Percentiles rank a stretch among this genome's conserved stretches.
Evolutionary conservation across 2,329 filamentous ascomycete species (phyloP).

Genomic region (Ophiostoma fasciatum): DNA sequence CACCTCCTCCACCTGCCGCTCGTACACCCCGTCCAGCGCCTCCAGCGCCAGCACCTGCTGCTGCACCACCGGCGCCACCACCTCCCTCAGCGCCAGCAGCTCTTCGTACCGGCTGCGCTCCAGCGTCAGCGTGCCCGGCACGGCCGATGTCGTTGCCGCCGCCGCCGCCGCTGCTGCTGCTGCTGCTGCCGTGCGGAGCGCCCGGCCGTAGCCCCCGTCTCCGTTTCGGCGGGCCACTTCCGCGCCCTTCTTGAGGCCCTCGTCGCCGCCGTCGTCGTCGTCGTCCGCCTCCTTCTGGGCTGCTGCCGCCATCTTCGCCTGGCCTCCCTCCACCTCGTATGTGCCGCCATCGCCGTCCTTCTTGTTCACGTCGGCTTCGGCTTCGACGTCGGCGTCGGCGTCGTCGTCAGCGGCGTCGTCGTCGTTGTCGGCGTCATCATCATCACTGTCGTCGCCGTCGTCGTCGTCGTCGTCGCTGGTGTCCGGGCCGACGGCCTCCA

Average conservation of each 20-base stretch:
- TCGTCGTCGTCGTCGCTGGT: conserved; percentile 11
- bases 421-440: conserved; percentile 9
- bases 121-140: conserved; percentile 28
- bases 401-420: conserved; percentile 8
- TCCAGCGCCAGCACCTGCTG: conserved; percentile 41
- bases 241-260: conserved; percentile 17
- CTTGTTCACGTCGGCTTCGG: background rate
- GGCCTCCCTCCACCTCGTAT: conserved; percentile 16
- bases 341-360: conserved; percentile 15
- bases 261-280: conserved; percentile 11
- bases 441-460: conserved; percentile 10
- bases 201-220: no score
- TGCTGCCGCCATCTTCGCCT: conserved; percentile 15
- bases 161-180: no score
- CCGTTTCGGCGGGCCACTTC: no score
- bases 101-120: conserved; percentile 38
- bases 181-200: no score
- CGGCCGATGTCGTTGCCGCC: background rate
- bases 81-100: conserved; percentile 35
- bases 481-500: conserved; percentile 5
- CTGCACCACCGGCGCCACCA: conserved; percentile 46
- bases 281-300: no score
- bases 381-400: background rate
- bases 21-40: conserved; percentile 45
- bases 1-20: conserved; percentile 49